A percentile compares a stretch with the other conserved stretches of the same genome.
Conservation (phyloP, 257 asterid genomes). For the Agastache rugosa region DNA sequence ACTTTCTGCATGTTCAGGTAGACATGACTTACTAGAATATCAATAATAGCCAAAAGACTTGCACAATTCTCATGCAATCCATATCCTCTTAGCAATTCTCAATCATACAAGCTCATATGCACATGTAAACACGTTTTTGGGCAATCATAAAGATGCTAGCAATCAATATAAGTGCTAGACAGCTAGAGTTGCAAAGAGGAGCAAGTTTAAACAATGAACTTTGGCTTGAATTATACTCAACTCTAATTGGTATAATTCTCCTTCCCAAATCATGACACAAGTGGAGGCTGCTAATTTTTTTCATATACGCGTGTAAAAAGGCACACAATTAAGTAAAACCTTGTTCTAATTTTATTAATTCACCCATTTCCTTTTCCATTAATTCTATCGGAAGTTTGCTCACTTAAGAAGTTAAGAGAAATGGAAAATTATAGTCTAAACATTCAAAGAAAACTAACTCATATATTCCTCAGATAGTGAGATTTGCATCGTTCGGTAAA, state of each 20-base stretch:
- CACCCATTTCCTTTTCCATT: not conserved
- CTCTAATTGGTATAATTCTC: not conserved
- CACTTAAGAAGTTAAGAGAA: not conserved
- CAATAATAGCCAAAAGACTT: conserved; percentile 10
- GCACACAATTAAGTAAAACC: not conserved
- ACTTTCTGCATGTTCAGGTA: conserved; percentile 49
- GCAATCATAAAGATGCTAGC: not conserved
- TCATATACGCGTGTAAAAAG: not conserved
- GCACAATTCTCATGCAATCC: not conserved
- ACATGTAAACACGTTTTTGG: not conserved
- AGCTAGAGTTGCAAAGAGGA: not conserved
- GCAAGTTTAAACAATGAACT: conserved; percentile 6
- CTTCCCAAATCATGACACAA: conserved; percentile 17
- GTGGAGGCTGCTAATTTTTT: not conserved
- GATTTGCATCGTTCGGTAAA: not conserved
- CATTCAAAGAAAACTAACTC: not conserved
- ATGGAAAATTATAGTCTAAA: not conserved
- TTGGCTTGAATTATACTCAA: not conserved
- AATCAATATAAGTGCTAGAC: not conserved
- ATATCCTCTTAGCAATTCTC: not conserved
- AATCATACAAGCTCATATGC: conserved; percentile 25
- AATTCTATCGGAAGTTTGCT: not conserved
- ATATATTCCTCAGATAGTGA: not conserved
- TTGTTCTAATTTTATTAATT: too few relatives aligned
- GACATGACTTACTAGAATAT: conserved; percentile 16